Evolutionary conservation across 192 early-diverging fungal genomes (phyloP), one percentile per base, ranked within the genome.

Genomic region (Coemansia sp.): DNA sequence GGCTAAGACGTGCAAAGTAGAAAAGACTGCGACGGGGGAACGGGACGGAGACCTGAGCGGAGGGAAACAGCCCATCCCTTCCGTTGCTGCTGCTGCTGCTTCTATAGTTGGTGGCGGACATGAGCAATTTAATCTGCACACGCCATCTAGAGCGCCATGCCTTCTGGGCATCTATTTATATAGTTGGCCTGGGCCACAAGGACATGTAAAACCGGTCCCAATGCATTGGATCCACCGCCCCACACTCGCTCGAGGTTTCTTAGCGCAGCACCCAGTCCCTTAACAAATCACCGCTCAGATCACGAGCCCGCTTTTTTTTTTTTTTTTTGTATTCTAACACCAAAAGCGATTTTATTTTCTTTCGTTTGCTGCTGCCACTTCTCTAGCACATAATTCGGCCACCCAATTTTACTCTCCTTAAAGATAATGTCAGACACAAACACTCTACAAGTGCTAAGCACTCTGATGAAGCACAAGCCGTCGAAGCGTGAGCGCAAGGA

Each of bases 401-500:
- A 42, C 3, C 3, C 37, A 56, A 11, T 36, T 21, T 48, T 36
- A 7, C 17, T 3, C 45, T 36, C 46, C 2, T 21, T 67, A 33
- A 16, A 50, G 41, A 48, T 17, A 8, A 81, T 81, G 78, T 73
- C 78, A 3, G 66, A 59, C 27, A 36, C 57, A 13, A 68, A 81
- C 21, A 45, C 74, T 2, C 59, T 81, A 4, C 46, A 67, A 13
- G 67, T 69, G 41, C 66, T 81, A 34, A 73, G 50, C 57, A 64
- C 21, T 6, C 62, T 81, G 57, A 56, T 72, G 40, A 73, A 74
- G 51, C 64, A 59, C 74, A 63, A 50, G 45, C 46, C 67, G 3
- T 71, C 79, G n/a, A 81, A 68, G 66, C 74, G 67, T 14, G 36
- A 37, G 19, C 76, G 76, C 64, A 66, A 63, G 33, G 64, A 66